Base-by-base conservation (phyloP, 2,329 filamentous ascomycete genomes). In the Emmonsiellopsis sp. region DNA sequence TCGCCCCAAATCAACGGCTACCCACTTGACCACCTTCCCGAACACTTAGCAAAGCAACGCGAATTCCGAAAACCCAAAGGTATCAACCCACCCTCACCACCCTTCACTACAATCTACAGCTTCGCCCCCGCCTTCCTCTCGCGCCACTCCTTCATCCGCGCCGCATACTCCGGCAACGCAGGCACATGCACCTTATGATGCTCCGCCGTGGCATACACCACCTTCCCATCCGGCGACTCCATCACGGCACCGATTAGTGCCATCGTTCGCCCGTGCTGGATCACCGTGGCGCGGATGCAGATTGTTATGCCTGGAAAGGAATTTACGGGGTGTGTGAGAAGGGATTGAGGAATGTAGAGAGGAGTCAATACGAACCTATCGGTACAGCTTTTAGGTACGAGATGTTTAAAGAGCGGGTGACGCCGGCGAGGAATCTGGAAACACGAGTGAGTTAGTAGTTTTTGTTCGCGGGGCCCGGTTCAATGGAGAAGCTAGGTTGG, bases 121-220 rank as follows among this genome's bases (percentile, higher is more conserved):
- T 48, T 48, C 32, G 45, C 33, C 36, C 10, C n/a, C 31, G n/a
- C 45, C n/a, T 21, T 45, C 33, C 9, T 14, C 44, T 44, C 52
- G 46, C 49, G 6, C 34, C 46, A n/a, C 32, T 56, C 44, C 45
- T n/a, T 49, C 36, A 55, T 33, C 36, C 40, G 37, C 27, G 32
- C 39, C 1, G 69, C 56, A 59, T 77, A 72, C 45, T 72, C 67
- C 17, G 65, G 55, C 43, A 60, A 61, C 27, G 72, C 71, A 9
- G 74, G 70, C 5, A 72, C 63, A 49, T 71, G 69, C 9, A 78
- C 75, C 56, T 79, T 79, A 61, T 79, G 77, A 56, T 79, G 76
- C 60, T 79, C 77, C 37, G 68, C 75, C 1, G 75, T 77, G 51
- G 72, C 75, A 57, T 75, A 79, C 5, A 72, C 67, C 0, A 63